Base-by-base conservation (phyloP, 2,329 filamentous ascomycete species). In the Xylaria polymorpha region DNA sequence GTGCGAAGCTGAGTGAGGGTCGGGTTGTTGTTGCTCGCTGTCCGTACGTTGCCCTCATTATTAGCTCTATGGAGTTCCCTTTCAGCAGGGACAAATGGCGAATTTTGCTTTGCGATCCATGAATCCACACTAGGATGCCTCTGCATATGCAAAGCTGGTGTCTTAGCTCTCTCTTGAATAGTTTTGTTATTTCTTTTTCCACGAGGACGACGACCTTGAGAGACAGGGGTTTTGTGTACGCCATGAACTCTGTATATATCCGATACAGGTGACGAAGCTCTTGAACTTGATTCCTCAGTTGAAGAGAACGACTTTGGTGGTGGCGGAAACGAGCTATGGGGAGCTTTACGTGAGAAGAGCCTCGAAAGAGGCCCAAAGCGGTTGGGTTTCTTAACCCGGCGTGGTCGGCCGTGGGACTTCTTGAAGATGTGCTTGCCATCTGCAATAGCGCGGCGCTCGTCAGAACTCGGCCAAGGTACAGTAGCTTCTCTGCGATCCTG, bases 231-330 rank as follows among this genome's bases (percentile, higher is more conserved):
- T 10, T 29, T 41, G 10, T 15, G 37, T 32, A 44, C 12, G 20
- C 8, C 32, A 39, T n/a, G 20, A 6, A 25, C 35, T 22, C 22
- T 55, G 12, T 41, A 48, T 7, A 20, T 25, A 15, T 51, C 35
- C 9, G 53, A 46, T 51, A 56, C 58, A 20, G 66, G 64, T 12
- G 72, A 62, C 7, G 71, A 72, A 25, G 62, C 59, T 59, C 61
- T 60, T 20, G 70, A 71, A 12, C 65, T 69, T 10, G 74, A 66
- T 50, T 71, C 65, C 57, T 70, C 71, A 4, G 51, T 63, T 2
- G 74, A 72, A 29, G 70, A 70, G 4, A 60, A 22, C 22, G 71
- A 68, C 18, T 14, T 29, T 10, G 63, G 6, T 3, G 20, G 10
- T n/a, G 39, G 48, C 12, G 37, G 2, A 46, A 29, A 25, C 25